Evolutionary conservation across 768 basidiomycete genomes (phyloP).

Genomic region (Lepiota brunneoincarnata): DNA sequence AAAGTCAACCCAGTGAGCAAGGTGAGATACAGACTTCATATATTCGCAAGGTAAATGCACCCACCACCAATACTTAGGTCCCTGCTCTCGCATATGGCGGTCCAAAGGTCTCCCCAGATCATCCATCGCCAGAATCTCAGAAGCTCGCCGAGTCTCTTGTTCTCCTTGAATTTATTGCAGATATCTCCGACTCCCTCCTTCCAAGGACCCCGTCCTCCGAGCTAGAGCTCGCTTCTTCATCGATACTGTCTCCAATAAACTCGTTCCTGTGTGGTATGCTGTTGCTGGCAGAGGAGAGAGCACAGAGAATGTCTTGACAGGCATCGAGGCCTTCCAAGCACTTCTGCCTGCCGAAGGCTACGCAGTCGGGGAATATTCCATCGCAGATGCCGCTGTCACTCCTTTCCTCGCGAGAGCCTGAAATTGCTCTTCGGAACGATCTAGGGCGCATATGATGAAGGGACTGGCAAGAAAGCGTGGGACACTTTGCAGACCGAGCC

Average conservation of each 20-base stretch:
- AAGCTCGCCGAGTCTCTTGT: constrained; percentile 67
- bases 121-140: constrained; percentile 55
- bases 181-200: constrained; percentile 53
- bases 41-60: neutral
- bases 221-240: constrained; percentile 65
- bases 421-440: constrained; percentile 44
- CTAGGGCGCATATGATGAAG: constrained; percentile 47
- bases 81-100: constrained; percentile 64
- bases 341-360: constrained; percentile 48
- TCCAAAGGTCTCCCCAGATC: constrained; percentile 48
- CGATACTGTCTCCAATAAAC: constrained; percentile 47
- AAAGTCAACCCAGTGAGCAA: constrained; percentile 68
- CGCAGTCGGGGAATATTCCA: constrained; percentile 48
- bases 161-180: constrained; percentile 65
- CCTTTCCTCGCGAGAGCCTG: constrained; percentile 61
- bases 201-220: constrained; percentile 51
- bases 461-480: constrained; percentile 43
- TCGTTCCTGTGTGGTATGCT: constrained; percentile 35
- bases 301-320: constrained; percentile 37
- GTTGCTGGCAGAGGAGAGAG: constrained; percentile 38
- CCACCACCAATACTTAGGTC: constrained; percentile 30
- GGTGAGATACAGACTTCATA: constrained; percentile 29
- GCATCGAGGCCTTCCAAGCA: constrained; percentile 45
- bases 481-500: constrained; percentile 38
- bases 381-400: constrained; percentile 59